Evolutionary conservation across 1,284 basidiomycete genomes (phyloP), one percentile per base, ranked within the genome.

Genomic region (Agaricales sp.): DNA sequence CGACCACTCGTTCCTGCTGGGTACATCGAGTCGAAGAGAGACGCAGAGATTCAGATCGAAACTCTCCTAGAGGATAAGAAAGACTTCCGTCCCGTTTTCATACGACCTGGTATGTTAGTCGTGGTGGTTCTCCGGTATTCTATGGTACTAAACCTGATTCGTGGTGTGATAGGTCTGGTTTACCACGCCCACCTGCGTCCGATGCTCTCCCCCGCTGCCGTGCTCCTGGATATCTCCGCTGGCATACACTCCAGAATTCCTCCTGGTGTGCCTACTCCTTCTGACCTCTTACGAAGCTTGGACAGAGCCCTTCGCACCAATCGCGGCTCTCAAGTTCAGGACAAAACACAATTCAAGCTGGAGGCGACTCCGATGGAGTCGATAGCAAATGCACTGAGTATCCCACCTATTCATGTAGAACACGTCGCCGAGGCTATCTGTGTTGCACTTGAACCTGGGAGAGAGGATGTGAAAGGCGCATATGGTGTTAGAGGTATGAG

Each of bases 151-250:
- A 8, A 35, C 48, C 20, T 52, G 12, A 50, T 51, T 54, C 43
- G 54, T 51, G 45, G n/a, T 21, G 47, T 50, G 11, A 45, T 61
- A 88, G 94, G 94, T 54, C 71, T 99, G 48, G 92, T 99, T 62
- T 98, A 98, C 67, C 93, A 98, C 61, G 88, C 95, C 3, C 92
- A 97, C 65, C 75, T 84, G 53, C 82, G 93, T 26, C 95, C 96
- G 4, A 63, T 92, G 44, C 87, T 89, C 2, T 89, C 92, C 13
- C 83, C 92, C 24, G 75, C 90, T 37, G 93, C 95, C 0, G 86
- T 88, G 2, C 63, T 93, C 46, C 74, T 97, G 45, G 90, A 93
- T 60, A 67, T 94, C 8, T 83, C 92, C 26, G 78, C 89, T 11
- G 70, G 69, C 12, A 48, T 87, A 25, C 85, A 88, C 59, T 65